Conservation (phyloP, 768 basidiomycete species). For the Rhodotorula graminis region DNA sequence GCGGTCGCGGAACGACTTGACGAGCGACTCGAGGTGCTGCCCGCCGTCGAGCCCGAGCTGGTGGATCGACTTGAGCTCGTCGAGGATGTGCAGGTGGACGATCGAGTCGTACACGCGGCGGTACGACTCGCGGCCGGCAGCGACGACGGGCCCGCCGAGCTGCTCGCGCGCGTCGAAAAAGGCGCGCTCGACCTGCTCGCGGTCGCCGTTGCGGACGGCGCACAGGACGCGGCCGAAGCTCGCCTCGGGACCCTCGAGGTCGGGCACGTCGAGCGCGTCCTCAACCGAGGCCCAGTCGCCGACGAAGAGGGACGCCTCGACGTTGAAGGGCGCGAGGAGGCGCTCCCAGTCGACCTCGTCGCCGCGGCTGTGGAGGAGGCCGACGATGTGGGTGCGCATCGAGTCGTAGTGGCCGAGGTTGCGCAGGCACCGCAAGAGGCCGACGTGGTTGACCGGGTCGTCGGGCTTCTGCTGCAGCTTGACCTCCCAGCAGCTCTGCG, state of each 20-base stretch:
- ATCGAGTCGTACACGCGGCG: conserved; percentile 80
- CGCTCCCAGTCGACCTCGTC: conserved; percentile 78
- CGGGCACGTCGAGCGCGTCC: conserved; percentile 48
- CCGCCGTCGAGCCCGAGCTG: neutral
- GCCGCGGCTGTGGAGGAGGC: conserved; percentile 60
- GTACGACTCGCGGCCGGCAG: conserved; percentile 75
- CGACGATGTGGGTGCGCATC: conserved; percentile 85
- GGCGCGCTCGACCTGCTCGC: conserved; percentile 52
- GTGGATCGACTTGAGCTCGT: conserved; percentile 67
- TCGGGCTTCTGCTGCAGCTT: conserved; percentile 83
- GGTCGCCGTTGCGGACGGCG: conserved; percentile 63
- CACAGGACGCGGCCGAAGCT: conserved; percentile 74
- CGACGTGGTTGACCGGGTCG: conserved; percentile 80
- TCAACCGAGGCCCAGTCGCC: conserved; percentile 85
- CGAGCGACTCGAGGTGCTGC: conserved; percentile 49
- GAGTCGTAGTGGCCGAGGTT: conserved; percentile 98
- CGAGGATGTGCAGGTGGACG: conserved; percentile 74
- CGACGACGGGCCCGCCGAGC: conserved; percentile 73
- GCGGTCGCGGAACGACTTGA: conserved; percentile 55
- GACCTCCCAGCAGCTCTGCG: conserved; percentile 99
- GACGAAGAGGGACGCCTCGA: conserved; percentile 93
- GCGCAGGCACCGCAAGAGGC: conserved; percentile 79
- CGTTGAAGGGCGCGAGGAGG: conserved; percentile 72
- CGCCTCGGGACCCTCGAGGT: conserved; percentile 55
- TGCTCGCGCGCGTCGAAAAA: conserved; percentile 63